Evolutionary conservation across 495 filamentous ascomycete species (phyloP), one percentile per base, ranked within the genome.

Genomic region (Pyronema omphalodes): DNA sequence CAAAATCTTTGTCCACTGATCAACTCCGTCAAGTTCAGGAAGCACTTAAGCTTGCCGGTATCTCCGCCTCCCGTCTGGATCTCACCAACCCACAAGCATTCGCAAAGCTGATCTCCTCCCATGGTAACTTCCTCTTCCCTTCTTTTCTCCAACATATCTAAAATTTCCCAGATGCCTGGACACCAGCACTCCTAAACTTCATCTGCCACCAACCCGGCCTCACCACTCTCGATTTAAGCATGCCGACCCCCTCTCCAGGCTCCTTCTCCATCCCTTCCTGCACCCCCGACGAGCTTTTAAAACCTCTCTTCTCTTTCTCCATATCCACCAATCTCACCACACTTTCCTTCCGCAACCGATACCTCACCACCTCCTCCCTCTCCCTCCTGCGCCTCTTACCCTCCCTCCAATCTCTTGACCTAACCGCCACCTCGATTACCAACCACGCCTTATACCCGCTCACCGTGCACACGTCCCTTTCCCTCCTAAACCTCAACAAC

Each of bases 391-490:
- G 65, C 51, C 19, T 66, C 5, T 56, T 67, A 19, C 34, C 64
- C 35, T 56, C 39, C 33, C 55, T 67, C 36, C 14, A 29, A 17
- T 37, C 41, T 37, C 44, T 67, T n/a, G 58, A 67, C 41, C 51
- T 67, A 33, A 47, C 55, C 12, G 44, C 44, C 35, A 67, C 64
- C 9, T 46, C 51, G 6, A 51, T 67, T 37, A 53, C 55, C 18
- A 59, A 56, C 9, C 55, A 60, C 39, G 57, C 62, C 11, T 58
- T 66, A 37, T 48, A 64, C 50, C 55, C 60, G 37, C 53, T 68
- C 40, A 55, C 66, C 43, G 61, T 60, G 41, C 59, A 60, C 52
- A 39, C 61, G 14, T 59, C 58, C 8, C 56, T 68, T 14, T 55
- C 37, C 29, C 55, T 37, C 23, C 53, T 68, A 36, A 65, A 68